A percentile compares a stretch with the other conserved stretches of the same genome.
phyloP scores from a whole-genome alignment of 2,329 filamentous ascomycete genomes.

The Arthrocladium fulminans region DNA sequence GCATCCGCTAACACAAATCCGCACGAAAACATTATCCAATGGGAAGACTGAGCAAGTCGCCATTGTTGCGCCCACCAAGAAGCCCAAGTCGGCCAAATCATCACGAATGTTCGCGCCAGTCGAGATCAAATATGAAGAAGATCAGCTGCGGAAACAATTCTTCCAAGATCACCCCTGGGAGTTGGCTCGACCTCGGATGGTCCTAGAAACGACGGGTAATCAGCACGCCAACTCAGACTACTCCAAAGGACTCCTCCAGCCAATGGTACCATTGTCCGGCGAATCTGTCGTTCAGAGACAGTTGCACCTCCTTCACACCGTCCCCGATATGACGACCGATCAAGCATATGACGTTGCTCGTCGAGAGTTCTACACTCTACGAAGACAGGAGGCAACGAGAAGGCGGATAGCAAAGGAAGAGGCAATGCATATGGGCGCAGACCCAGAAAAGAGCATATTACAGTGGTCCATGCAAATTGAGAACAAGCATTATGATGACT shows the following conservation, averaged over 20 bases:
- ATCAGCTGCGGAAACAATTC: conserved; percentile 69
- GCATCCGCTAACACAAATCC: conserved; percentile 34
- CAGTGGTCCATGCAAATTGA: conserved; percentile 78
- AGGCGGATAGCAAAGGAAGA: conserved; percentile 78
- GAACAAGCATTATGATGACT: conserved; percentile 67
- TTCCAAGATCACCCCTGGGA: conserved; percentile 97
- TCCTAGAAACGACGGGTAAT: conserved; percentile 78
- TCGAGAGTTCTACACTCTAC: conserved; percentile 79
- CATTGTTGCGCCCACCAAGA: conserved; percentile 13
- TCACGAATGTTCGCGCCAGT: conserved; percentile 74
- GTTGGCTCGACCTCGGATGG: conserved; percentile 72
- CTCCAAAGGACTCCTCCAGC: conserved; percentile 61
- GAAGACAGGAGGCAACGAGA: conserved; percentile 75
- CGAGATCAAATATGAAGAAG: conserved; percentile 70
- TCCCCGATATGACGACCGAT: conserved; percentile 49
- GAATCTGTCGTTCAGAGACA: conserved; percentile 92
- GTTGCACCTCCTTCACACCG: conserved; percentile 67
- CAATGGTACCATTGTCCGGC: conserved; percentile 66
- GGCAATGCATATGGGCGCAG: conserved; percentile 72
- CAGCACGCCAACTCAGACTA: conserved; percentile 56
- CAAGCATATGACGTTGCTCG: conserved; percentile 79
- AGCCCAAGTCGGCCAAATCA: conserved; percentile 45
- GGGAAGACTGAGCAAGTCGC: conserved; percentile 17
- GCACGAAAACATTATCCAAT: conserved; percentile 26
- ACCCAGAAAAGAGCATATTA: conserved; percentile 69